Conservation (phyloP, 768 basidiomycete species). For the Crepidotus variabilis region DNA sequence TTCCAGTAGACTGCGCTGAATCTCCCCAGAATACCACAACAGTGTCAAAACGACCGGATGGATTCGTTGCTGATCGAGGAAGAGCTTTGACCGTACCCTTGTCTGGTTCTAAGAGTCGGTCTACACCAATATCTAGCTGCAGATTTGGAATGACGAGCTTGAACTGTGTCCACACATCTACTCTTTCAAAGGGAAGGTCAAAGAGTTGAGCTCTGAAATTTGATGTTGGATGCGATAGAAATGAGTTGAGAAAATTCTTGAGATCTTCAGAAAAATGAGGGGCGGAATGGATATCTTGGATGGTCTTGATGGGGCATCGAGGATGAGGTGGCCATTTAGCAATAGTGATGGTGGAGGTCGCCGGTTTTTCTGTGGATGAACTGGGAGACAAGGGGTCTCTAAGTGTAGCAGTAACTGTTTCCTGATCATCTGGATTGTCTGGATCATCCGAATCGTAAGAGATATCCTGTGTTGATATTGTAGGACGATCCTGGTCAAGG, state of each 20-base stretch:
- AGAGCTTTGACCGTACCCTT: too few relatives aligned
- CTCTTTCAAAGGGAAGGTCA: too few relatives aligned
- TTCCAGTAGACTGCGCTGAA: constrained; percentile 18
- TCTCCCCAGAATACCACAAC: constrained; percentile 14
- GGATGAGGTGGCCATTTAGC: not conserved
- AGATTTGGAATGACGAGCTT: too few relatives aligned
- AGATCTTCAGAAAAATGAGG: not conserved
- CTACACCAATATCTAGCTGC: too few relatives aligned
- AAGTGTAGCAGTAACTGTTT: too few relatives aligned
- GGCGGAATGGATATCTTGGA: not conserved
- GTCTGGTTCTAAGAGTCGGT: too few relatives aligned
- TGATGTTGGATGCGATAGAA: not conserved
- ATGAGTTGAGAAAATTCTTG: not conserved
- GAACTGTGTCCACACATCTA: too few relatives aligned
- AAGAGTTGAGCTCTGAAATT: too few relatives aligned
- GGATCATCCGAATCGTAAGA: too few relatives aligned
- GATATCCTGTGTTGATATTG: too few relatives aligned
- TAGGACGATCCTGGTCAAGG: too few relatives aligned
- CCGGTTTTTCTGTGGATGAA: not conserved
- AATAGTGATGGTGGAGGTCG: not conserved
- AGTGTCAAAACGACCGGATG: constrained; percentile 22
- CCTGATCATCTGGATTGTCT: too few relatives aligned
- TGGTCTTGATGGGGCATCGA: not conserved
- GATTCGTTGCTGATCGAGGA: constrained; percentile 5
- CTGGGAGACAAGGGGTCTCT: not conserved